Percentiles rank a stretch among this genome's conserved stretches.
Conservation (phyloP, 208 protist species). For the Acanthamoeba sp. region DNA sequence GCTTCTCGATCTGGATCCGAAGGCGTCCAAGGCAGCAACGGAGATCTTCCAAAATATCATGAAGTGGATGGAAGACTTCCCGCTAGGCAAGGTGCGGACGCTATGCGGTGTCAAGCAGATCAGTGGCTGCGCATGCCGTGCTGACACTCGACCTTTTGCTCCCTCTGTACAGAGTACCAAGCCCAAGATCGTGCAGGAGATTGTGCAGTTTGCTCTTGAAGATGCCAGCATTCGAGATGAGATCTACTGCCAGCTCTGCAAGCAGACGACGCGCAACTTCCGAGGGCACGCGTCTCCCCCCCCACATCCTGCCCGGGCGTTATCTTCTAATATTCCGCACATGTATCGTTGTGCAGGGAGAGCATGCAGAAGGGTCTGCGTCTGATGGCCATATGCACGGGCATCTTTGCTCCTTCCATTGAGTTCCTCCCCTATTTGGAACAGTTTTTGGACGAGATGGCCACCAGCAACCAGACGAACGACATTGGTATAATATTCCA, state of each 20-base stretch:
- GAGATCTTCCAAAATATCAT: conserved; percentile 69
- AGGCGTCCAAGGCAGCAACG: background rate
- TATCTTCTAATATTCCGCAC: background rate
- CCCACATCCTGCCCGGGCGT: background rate
- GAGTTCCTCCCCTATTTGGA: conserved; percentile 66
- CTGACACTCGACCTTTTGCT: background rate
- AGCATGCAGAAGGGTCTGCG: conserved; percentile 66
- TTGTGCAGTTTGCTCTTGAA: conserved; percentile 50
- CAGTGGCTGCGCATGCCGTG: no score
- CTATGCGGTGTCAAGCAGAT: no score
- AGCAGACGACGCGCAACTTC: conserved; percentile 45
- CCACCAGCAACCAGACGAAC: background rate
- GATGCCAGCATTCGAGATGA: conserved; percentile 36
- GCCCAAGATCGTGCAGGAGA: conserved; percentile 62
- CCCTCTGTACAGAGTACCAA: background rate
- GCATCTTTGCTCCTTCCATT: conserved; percentile 36
- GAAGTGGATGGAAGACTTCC: conserved; percentile 75
- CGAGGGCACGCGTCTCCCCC: background rate
- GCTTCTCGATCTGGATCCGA: conserved; percentile 10
- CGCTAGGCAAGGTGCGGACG: conserved; percentile 29
- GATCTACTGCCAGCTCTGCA: conserved; percentile 70
- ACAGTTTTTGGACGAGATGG: conserved; percentile 53
- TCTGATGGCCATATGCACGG: conserved; percentile 63
- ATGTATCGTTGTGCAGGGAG: background rate
- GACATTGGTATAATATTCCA: background rate